A percentile compares a stretch with the other conserved stretches of the same genome.
Evolutionary conservation across 2,329 filamentous ascomycete species (phyloP).

Genomic region (Pseudomassariella vexata): DNA sequence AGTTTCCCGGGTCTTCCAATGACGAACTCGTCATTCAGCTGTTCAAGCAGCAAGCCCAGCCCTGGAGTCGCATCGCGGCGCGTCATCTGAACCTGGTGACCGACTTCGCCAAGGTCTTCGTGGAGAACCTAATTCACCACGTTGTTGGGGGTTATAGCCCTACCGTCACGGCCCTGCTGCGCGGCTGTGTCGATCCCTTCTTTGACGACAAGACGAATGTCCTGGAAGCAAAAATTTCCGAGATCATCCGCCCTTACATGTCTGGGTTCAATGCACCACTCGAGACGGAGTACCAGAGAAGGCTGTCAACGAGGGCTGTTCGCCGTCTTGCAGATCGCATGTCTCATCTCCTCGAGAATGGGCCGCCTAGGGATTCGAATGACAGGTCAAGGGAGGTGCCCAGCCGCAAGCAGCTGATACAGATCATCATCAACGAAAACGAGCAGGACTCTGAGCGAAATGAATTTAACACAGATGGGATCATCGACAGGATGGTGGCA

Average conservation of each 20-base stretch:
- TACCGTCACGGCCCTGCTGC: slow-evolving; percentile 2
- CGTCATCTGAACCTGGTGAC: slow-evolving; percentile 6
- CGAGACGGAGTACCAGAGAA: slow-evolving; percentile 6
- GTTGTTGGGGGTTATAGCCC: slow-evolving; percentile 5
- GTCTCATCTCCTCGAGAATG: slow-evolving; percentile 6
- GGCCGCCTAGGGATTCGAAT: too few species aligned
- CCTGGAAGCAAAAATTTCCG: slow-evolving; percentile 6
- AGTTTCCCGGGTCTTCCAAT: slow-evolving; percentile 9
- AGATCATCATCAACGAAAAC: too few species aligned
- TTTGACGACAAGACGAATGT: not conserved
- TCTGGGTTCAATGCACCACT: slow-evolving; percentile 5
- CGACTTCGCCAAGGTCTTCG: slow-evolving; percentile 7
- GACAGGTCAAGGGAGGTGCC: too few species aligned
- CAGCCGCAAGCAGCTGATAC: too few species aligned
- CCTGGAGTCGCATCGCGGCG: slow-evolving; percentile 7
- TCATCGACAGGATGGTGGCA: slow-evolving; percentile 9
- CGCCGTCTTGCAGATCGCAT: slow-evolving; percentile 6
- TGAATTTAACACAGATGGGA: slow-evolving; percentile 7
- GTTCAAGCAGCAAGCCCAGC: slow-evolving; percentile 6
- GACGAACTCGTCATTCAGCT: slow-evolving; percentile 5
- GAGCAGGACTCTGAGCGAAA: not conserved
- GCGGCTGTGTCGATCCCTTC: not conserved
- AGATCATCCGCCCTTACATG: slow-evolving; percentile 7
- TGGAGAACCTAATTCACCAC: slow-evolving; percentile 7
- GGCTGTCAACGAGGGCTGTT: not conserved